phyloP scores from a whole-genome alignment of 2,329 filamentous ascomycete genomes.

The Fusarium liriodendri region DNA sequence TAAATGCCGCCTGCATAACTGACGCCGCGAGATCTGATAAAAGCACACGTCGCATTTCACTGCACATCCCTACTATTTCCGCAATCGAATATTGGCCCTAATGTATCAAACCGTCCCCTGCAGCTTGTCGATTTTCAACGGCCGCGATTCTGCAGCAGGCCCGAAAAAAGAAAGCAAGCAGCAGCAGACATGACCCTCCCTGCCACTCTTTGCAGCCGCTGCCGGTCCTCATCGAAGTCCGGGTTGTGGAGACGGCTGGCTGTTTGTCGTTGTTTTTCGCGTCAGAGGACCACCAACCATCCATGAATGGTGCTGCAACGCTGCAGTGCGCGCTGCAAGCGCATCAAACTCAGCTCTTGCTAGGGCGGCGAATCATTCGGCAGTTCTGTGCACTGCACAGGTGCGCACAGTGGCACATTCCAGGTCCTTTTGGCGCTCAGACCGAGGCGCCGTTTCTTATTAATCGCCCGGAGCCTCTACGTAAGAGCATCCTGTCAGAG shows the following conservation, averaged over 20 bases:
- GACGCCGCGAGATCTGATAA: slow-evolving; percentile 34
- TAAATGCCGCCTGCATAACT: slow-evolving; percentile 8
- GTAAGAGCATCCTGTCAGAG: background rate
- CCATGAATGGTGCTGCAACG: background rate
- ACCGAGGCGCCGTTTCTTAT: slow-evolving; percentile 17
- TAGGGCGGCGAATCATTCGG: slow-evolving; percentile 24
- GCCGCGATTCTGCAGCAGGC: slow-evolving; percentile 37
- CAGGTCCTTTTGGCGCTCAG: slow-evolving; percentile 13
- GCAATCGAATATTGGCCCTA: slow-evolving; percentile 15
- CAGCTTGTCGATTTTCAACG: slow-evolving; percentile 42
- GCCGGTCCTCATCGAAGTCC: slow-evolving; percentile 13
- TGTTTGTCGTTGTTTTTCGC: slow-evolving; percentile 6
- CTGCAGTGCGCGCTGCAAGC: background rate
- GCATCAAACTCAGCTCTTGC: background rate
- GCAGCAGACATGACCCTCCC: background rate
- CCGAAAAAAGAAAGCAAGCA: slow-evolving; percentile 29
- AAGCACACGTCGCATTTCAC: slow-evolving; percentile 24
- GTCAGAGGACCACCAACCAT: background rate
- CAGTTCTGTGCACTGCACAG: slow-evolving; percentile 4
- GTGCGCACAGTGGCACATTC: slow-evolving; percentile 20
- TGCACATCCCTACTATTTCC: slow-evolving; percentile 38
- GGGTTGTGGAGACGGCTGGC: slow-evolving; percentile 17
- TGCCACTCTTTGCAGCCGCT: slow-evolving; percentile 12
- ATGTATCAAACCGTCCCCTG: slow-evolving; percentile 37
- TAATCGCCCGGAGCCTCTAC: background rate